Base-by-base conservation (phyloP, 441 rosid species). In the Pelargonium cotyledonis region DNA sequence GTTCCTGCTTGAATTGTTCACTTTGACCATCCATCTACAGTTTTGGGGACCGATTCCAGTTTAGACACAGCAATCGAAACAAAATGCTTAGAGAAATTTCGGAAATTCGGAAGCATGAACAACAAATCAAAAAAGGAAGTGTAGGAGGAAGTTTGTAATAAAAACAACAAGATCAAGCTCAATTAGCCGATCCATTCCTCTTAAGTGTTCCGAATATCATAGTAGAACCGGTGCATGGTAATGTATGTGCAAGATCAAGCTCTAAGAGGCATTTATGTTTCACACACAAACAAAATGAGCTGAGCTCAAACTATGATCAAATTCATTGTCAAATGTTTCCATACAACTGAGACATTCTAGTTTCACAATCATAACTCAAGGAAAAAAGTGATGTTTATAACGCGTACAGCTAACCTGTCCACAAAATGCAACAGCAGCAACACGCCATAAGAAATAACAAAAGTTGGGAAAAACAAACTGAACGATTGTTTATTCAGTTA, bases 1-100 rank as follows among this genome's bases (percentile, higher is more conserved):
- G 60, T 53, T 53, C 60, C 60, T 53, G 60, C 60, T 53, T 53
- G 60, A 53, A 23, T 8, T 53, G 60, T 53, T 53, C 60, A n/a
- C 8, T 16, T 53, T 53, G 60, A 53, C 60, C 60, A 53, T 53
- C 60, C 60, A 53, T 53, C 60, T 15, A 53, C 10, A 16, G 9
- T 53, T 53, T 53, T 21, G 7, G 15, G 60, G 35, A 31, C 35
- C 35, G 14, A 53, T 53, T 16, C 60, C 8, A n/a, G 8, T 53
- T 15, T n/a, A 53, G 16, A 53, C 21, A 53, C 23, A 15, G 60
- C 18, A 53, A 31, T 31, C 16, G 60, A 53, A 53, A 21, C 60
- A 53, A 53, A 15, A 53, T 53, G 60, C 60, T 53, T 51, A 53
- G 21, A 15, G 9, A 53, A 53, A 53, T n/a, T 51, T 51, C 18